These are phyloP conservation scores for Hirschioporus abietinus DNA, from an alignment of 768 basidiomycete species.

Conservation along the genomic window DNA sequence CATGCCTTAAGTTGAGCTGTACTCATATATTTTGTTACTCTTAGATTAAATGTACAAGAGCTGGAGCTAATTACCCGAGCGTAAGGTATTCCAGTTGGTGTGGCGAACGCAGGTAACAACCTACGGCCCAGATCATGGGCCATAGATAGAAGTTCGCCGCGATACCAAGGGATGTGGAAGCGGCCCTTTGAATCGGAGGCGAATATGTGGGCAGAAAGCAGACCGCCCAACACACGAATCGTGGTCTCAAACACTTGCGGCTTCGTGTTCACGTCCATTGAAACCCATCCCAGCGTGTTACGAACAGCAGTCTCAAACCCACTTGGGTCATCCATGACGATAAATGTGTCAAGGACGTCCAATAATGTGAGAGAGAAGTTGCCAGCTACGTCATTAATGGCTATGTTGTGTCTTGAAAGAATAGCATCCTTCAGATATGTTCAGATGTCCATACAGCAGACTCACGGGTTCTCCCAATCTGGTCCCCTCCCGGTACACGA, in stretches of 20 bases:
- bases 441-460: slow-evolving; percentile 15
- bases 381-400: slow-evolving; percentile 87
- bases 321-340: slow-evolving; percentile 73
- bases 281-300: slow-evolving; percentile 75
- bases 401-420: slow-evolving; percentile 55
- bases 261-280: slow-evolving; percentile 89
- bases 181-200: slow-evolving; percentile 61
- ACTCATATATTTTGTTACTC: slow-evolving; percentile 8
- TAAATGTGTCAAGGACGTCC: slow-evolving; percentile 81
- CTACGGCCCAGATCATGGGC: slow-evolving; percentile 86
- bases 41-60: slow-evolving; percentile 8
- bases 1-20: slow-evolving; percentile 80
- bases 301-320: slow-evolving; percentile 85
- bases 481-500: slow-evolving; percentile 87
- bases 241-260: slow-evolving; percentile 99
- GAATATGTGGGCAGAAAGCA: slow-evolving; percentile 80
- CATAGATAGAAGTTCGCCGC: slow-evolving; percentile 68
- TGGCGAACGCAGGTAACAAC: slow-evolving; percentile 86
- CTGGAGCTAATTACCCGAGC: slow-evolving; percentile 58
- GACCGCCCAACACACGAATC: slow-evolving; percentile 87
- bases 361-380: slow-evolving; percentile 86
- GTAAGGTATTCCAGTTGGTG: slow-evolving; percentile 87
- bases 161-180: slow-evolving; percentile 82
- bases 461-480: slow-evolving; percentile 79
- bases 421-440: slow-evolving; percentile 14